A percentile compares a stretch with the other conserved stretches of the same genome.
Evolutionary conservation across 139 green algal genomes (phyloP).

Genomic region (Haematococcus lacustris): DNA sequence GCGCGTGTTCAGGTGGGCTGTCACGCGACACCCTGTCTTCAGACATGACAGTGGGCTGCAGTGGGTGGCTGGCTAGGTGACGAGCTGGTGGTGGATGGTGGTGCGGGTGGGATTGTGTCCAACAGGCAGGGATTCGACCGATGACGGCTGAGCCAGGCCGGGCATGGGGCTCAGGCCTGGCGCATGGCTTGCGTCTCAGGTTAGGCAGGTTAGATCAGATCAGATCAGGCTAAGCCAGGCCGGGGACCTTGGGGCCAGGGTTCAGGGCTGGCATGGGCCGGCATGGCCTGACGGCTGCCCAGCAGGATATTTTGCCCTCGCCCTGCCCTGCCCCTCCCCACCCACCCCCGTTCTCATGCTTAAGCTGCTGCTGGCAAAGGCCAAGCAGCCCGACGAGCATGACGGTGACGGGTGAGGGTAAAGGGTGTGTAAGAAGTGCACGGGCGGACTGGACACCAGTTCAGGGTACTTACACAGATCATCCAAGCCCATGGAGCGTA

Average conservation of each 20-base stretch:
- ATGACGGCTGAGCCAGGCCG: not conserved
- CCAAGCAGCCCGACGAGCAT: not conserved
- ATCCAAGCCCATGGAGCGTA: not conserved
- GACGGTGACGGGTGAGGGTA: not conserved
- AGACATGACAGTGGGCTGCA: not conserved
- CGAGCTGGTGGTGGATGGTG: not conserved
- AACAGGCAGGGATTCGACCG: not conserved
- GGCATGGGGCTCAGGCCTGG: not conserved
- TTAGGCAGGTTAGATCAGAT: not conserved
- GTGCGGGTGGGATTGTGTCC: not conserved
- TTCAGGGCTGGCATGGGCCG: not conserved
- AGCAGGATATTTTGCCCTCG: not conserved
- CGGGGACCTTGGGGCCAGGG: not conserved
- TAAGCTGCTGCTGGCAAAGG: not conserved
- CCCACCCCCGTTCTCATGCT: not conserved
- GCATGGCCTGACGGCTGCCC: not conserved
- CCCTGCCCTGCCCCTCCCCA: not conserved
- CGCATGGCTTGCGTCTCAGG: slow-evolving; percentile 3
- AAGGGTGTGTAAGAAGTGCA: too few species aligned
- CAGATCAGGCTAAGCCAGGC: too few species aligned
- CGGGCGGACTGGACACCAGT: not conserved
- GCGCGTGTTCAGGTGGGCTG: slow-evolving; percentile 34
- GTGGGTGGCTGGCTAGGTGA: not conserved
- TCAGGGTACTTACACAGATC: not conserved
- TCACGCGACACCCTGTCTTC: not conserved